Evolutionary conservation across 805 yeast genomes (phyloP), one percentile per base, ranked within the genome.

Genomic region (Priceomyces haplophilus): DNA sequence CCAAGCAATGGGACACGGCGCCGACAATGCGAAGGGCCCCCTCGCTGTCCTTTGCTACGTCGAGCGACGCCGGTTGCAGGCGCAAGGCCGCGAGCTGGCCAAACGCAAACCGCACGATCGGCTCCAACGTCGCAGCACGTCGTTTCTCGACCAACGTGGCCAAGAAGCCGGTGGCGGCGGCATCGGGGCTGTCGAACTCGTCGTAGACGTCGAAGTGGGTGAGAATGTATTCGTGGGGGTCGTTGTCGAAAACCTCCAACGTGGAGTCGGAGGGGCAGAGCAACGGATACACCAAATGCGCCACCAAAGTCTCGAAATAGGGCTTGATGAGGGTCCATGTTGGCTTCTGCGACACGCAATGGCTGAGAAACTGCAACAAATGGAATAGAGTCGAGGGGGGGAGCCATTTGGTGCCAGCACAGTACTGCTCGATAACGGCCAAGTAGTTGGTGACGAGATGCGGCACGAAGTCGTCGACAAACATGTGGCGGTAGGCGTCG

Each of bases 161-260:
- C 47, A 93, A 65, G 44, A 93, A 74, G 7, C 82, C 78, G 41
- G 85, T 69, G 1, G 96, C 91, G 1, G 96, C 95, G 36, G 79
- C 69, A 58, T 88, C 95, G 5, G 95, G 86, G 1, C 88, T 74
- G 46, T 64, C 70, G 31, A 67, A 55, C 32, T 73, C 80, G 41
- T 85, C 93, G 51, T 83, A 61, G 27, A 58, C 52, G 49, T 68
- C 72, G 53, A 88, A 73, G 41, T 77, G 77, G 40, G 82, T 71
- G 60, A 88, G 86, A 42, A 91, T 80, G 59, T 88, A 93, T 58
- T 89, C 97, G 43, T 80, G 84, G 3, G 97, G 97, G 53, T 90
- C 97, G 47, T 76, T 80, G 48, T 88, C 95, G 65, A 86, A 90
- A 3, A 78, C 63, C 50, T 86, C 95, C 43, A 88, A 67, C 15